Evolutionary conservation across 169 alveolate genomes (phyloP).

Genomic region (Perkinsus olseni): DNA sequence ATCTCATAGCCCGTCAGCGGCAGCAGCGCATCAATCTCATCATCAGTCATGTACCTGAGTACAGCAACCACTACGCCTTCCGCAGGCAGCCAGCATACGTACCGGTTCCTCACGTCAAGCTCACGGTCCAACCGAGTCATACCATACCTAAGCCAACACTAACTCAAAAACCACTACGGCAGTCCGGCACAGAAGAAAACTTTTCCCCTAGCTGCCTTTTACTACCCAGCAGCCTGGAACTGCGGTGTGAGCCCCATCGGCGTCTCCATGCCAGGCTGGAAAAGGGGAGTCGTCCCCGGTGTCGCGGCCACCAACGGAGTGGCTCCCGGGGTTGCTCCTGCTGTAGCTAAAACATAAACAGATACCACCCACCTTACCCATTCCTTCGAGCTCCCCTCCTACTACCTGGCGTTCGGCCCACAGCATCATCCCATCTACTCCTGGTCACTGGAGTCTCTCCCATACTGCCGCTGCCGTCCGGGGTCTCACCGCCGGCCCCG

Average conservation of each 20-base stretch:
- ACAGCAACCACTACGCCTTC: not conserved
- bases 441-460: not conserved
- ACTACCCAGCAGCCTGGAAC: constrained; percentile 14
- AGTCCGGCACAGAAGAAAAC: too few species aligned
- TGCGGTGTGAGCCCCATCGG: constrained; percentile 38
- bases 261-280: constrained; percentile 13
- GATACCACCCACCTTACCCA: constrained; percentile 25
- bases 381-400: not conserved
- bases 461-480: constrained; percentile 22
- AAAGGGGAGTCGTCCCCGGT: not conserved
- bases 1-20: constrained; percentile 86
- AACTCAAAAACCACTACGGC: not conserved
- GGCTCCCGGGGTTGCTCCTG: constrained; percentile 52
- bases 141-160: constrained; percentile 11
- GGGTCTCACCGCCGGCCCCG: constrained; percentile 22
- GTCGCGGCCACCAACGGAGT: constrained; percentile 46
- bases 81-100: too few species aligned
- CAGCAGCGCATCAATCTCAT: constrained; percentile 83
- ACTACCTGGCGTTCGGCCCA: not conserved
- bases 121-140: constrained; percentile 20
- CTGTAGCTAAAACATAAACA: constrained; percentile 21
- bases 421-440: not conserved
- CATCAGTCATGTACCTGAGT: constrained; percentile 73
- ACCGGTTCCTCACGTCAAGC: constrained; percentile 43
- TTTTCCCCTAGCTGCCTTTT: not conserved